These are phyloP conservation scores for Fermentozyma sake DNA, from an alignment of 1,139 yeast species.

Conservation along the genomic window DNA sequence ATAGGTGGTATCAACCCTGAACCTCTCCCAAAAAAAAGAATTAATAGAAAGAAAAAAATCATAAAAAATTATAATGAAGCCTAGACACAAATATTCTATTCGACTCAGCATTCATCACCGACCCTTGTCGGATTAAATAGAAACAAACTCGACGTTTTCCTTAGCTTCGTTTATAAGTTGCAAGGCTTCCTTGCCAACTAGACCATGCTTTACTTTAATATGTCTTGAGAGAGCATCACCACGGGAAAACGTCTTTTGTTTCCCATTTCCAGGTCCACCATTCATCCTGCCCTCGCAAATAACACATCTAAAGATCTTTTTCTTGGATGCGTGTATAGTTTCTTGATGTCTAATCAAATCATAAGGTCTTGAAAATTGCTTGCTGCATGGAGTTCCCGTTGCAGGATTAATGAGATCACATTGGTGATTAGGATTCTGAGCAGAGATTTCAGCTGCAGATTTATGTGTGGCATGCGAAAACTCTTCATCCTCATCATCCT, in stretches of 20 bases:
- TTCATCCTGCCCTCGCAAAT: constrained; percentile 46
- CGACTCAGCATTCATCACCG: too few relatives aligned
- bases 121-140: too few relatives aligned
- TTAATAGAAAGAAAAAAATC: too few relatives aligned
- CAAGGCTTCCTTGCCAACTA: constrained; percentile 44
- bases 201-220: constrained; percentile 46
- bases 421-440: constrained; percentile 32
- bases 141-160: constrained; percentile 64
- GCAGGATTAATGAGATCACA: constrained; percentile 56
- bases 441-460: constrained; percentile 15
- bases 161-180: constrained; percentile 71
- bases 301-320: constrained; percentile 47
- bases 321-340: constrained; percentile 45
- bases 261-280: constrained; percentile 55
- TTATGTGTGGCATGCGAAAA: not conserved
- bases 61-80: too few relatives aligned
- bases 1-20: too few relatives aligned
- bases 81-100: too few relatives aligned
- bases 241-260: constrained; percentile 49
- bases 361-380: constrained; percentile 46
- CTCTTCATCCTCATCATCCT: constrained; percentile 7
- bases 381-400: constrained; percentile 40
- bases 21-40: too few relatives aligned
- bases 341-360: constrained; percentile 49
- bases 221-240: constrained; percentile 49